Percentiles rank a stretch among this genome's conserved stretches.
These are phyloP conservation scores for Gentiana dahurica DNA, from an alignment of 257 asterid genomes.

Conservation along the genomic window DNA sequence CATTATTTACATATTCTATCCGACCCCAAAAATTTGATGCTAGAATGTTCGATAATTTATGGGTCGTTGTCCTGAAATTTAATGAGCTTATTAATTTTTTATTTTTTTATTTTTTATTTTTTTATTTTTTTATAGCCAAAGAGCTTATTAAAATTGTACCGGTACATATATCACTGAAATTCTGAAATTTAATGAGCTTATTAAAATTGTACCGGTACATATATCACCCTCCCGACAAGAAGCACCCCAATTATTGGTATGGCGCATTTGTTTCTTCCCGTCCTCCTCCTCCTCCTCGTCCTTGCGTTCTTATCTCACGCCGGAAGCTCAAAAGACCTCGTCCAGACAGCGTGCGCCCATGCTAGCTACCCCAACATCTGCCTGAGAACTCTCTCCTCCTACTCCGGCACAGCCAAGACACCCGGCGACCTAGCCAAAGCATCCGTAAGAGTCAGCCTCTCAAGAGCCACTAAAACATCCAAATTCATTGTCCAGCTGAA, in stretches of 20 bases:
- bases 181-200: too few species aligned
- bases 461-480: slow-evolving; percentile 33
- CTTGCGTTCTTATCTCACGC: background rate
- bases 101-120: too few species aligned
- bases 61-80: too few species aligned
- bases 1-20: too few species aligned
- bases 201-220: too few species aligned
- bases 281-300: background rate
- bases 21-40: too few species aligned
- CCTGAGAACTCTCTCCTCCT: slow-evolving; percentile 63
- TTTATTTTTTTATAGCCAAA: too few species aligned
- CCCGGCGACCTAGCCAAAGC: slow-evolving; percentile 66
- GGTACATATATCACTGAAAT: too few species aligned
- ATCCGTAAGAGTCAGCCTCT: slow-evolving; percentile 61
- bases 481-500: slow-evolving; percentile 33
- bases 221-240: too few species aligned
- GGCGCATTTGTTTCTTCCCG: background rate
- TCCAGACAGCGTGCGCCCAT: slow-evolving; percentile 60
- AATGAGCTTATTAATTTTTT: too few species aligned
- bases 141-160: too few species aligned
- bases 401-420: slow-evolving; percentile 50
- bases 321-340: slow-evolving; percentile 26
- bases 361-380: slow-evolving; percentile 87
- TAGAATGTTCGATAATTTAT: too few species aligned
- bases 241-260: background rate